Percentiles rank a stretch among this genome's conserved stretches.
Conservation (phyloP, 306 rosid genomes). For the Sesbania bispinosa region DNA sequence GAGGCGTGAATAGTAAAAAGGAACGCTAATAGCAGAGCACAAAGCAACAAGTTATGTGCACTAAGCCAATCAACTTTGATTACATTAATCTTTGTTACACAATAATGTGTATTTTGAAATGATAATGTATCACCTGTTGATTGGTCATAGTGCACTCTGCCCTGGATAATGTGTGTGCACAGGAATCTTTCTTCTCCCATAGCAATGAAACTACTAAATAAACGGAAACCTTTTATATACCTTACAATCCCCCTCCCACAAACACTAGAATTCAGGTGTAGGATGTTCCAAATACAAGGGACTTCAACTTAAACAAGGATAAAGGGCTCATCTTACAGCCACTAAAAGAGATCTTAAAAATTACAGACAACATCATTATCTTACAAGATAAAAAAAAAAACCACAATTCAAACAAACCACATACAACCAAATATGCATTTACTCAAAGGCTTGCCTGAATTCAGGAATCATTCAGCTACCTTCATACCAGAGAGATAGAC, state of each 20-base stretch:
- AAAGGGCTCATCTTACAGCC: constrained; percentile 8
- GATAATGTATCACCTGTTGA: neutral
- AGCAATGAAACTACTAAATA: neutral
- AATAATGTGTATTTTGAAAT: neutral
- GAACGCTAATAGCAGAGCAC: too few species aligned
- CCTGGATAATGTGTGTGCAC: neutral
- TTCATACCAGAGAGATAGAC: constrained; percentile 95
- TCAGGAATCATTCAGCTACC: constrained; percentile 63
- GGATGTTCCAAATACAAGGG: constrained; percentile 14
- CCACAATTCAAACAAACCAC: constrained; percentile 31
- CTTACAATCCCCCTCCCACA: constrained; percentile 11
- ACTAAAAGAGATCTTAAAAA: constrained; percentile 22
- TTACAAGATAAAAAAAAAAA: constrained; percentile 35
- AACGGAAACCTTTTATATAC: neutral
- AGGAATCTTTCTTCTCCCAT: neutral
- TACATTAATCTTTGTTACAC: neutral
- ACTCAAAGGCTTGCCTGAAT: neutral
- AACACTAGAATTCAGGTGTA: constrained; percentile 7
- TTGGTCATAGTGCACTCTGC: neutral
- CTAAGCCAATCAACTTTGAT: too few species aligned
- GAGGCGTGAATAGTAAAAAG: too few species aligned
- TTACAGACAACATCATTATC: constrained; percentile 37
- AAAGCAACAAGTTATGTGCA: too few species aligned
- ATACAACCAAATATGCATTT: constrained; percentile 17
- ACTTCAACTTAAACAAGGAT: neutral